phyloP scores from a whole-genome alignment of 2,329 filamentous ascomycete species.

The Plenodomus biglobosus region DNA sequence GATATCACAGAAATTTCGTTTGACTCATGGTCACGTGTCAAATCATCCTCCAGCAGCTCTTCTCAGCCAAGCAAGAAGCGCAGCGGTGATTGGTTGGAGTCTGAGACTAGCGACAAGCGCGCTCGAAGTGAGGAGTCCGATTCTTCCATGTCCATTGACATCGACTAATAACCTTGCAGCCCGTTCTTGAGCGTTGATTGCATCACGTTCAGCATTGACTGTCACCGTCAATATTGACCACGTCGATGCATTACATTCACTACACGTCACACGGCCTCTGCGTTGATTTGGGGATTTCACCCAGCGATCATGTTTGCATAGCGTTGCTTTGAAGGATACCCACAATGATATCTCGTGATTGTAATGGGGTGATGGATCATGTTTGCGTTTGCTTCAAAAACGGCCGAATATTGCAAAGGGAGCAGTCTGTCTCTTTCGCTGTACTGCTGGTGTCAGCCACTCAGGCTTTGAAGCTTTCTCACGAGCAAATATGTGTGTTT shows the following conservation, averaged over 20 bases:
- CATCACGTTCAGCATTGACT: not conserved
- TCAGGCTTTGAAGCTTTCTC: not conserved
- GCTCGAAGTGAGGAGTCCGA: conserved; percentile 35
- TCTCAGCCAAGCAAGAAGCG: conserved; percentile 44
- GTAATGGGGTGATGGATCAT: not conserved
- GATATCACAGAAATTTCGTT: conserved; percentile 49
- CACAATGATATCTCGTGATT: not conserved
- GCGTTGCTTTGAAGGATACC: not conserved
- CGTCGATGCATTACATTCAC: not conserved
- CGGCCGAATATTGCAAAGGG: not conserved
- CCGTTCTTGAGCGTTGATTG: not conserved
- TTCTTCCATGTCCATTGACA: conserved; percentile 29
- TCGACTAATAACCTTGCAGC: conserved; percentile 21
- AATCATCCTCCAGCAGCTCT: conserved; percentile 51
- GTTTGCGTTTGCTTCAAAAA: not conserved
- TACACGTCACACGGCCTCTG: not conserved
- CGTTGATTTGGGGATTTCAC: not conserved
- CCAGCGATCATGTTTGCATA: not conserved
- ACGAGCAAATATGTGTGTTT: not conserved
- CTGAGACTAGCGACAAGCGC: conserved; percentile 32
- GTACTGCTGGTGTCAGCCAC: not conserved
- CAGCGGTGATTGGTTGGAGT: conserved; percentile 33
- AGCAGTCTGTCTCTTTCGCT: not conserved
- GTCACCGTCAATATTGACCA: not conserved
- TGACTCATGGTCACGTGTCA: conserved; percentile 68